These are phyloP conservation scores for Cercospora sesami DNA, from an alignment of 2,329 filamentous ascomycete genomes.

Conservation along the genomic window DNA sequence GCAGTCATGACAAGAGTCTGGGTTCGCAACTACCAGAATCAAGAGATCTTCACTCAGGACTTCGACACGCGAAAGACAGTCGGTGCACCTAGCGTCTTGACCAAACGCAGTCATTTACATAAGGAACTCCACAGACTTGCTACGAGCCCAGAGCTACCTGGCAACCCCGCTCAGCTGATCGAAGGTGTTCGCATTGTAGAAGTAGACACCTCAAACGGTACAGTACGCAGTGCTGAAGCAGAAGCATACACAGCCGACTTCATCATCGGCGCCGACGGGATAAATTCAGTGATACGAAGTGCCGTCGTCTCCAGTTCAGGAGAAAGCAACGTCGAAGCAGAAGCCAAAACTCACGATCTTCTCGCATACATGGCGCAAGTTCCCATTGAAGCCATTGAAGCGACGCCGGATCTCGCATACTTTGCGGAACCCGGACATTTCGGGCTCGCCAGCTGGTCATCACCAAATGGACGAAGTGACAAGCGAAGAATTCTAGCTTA, in stretches of 20 bases:
- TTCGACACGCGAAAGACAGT: conserved; percentile 18
- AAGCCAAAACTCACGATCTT: conserved; percentile 17
- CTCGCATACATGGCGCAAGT: conserved; percentile 21
- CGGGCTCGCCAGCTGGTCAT: conserved; percentile 15
- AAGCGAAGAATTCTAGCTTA: conserved; percentile 18
- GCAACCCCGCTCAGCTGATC: conserved; percentile 8
- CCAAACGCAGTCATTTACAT: conserved; percentile 12
- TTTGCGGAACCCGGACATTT: conserved; percentile 10
- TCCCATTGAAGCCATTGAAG: conserved; percentile 5
- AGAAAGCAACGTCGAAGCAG: background rate
- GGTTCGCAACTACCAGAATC: conserved; percentile 2
- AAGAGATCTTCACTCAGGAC: conserved; percentile 10
- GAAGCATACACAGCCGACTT: conserved; percentile 13
- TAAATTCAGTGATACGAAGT: conserved; percentile 18
- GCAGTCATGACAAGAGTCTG: conserved; percentile 14
- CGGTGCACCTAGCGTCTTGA: conserved; percentile 13
- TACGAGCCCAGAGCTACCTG: conserved; percentile 13
- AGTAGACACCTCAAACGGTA: conserved; percentile 8
- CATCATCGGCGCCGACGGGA: conserved; percentile 20
- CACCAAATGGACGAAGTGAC: background rate
- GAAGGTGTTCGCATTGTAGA: conserved; percentile 6
- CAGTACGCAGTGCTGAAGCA: conserved; percentile 1
- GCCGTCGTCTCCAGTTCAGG: conserved; percentile 14
- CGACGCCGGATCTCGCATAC: background rate
- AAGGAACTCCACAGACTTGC: conserved; percentile 18